phyloP scores from a whole-genome alignment of 1,284 basidiomycete genomes.

The Ceratobasidium sp. region DNA sequence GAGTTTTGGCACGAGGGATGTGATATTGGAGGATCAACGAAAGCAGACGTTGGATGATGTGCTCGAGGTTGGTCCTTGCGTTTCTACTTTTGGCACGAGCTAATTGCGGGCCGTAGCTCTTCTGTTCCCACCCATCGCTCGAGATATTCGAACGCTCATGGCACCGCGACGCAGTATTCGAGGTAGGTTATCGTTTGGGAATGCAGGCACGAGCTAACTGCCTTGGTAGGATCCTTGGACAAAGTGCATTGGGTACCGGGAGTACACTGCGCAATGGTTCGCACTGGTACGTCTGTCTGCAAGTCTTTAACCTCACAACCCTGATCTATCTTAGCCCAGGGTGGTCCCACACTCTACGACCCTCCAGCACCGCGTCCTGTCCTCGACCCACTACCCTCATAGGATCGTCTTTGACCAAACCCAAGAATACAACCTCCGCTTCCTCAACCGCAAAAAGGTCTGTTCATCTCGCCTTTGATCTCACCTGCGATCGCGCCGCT shows the following conservation, averaged over 20 bases:
- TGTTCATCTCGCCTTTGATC: constrained; percentile 11
- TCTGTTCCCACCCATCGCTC: constrained; percentile 64
- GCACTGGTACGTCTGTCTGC: constrained; percentile 61
- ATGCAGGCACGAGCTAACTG: constrained; percentile 14
- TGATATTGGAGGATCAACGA: constrained; percentile 54
- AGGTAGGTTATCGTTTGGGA: constrained; percentile 57
- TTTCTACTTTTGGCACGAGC: constrained; percentile 1
- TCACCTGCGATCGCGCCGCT: constrained; percentile 49
- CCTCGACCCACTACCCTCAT: constrained; percentile 66
- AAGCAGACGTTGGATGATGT: constrained; percentile 64
- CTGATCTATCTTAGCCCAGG: constrained; percentile 61
- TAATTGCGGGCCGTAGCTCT: constrained; percentile 57
- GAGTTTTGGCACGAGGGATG: constrained; percentile 39
- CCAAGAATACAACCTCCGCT: constrained; percentile 68
- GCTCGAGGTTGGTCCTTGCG: constrained; percentile 57
- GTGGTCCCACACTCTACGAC: constrained; percentile 65
- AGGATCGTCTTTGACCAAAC: constrained; percentile 70
- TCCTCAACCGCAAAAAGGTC: constrained; percentile 67
- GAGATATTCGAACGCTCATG: constrained; percentile 70
- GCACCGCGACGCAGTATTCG: constrained; percentile 67
- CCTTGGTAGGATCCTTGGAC: constrained; percentile 62
- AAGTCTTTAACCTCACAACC: not conserved
- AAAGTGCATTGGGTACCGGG: constrained; percentile 63
- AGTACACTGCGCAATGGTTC: constrained; percentile 72
- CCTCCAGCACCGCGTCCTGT: constrained; percentile 65